These are phyloP conservation scores for Dianthus caryophyllus DNA, from an alignment of 148 eudicot genomes.

Conservation along the genomic window DNA sequence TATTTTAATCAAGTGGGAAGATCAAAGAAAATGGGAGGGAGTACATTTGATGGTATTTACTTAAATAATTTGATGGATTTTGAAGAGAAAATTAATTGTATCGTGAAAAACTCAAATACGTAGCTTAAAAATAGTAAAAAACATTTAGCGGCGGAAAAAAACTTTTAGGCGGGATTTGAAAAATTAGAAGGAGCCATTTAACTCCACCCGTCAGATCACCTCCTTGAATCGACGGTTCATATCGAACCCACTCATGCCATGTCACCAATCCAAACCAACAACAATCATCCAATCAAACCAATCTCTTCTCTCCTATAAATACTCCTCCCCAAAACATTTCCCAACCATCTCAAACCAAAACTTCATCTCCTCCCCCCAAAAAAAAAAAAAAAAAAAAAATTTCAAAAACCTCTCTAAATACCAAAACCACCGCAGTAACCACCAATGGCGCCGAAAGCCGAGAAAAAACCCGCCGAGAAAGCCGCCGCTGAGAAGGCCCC, in stretches of 20 bases:
- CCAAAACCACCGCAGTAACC: neutral
- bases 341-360: neutral
- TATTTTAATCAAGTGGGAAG: no score
- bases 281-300: conserved; percentile 9
- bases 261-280: conserved; percentile 7
- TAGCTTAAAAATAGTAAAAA: no score
- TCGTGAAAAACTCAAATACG: no score
- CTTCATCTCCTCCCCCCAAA: neutral
- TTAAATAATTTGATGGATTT: no score
- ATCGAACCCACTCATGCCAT: neutral
- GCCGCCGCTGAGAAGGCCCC: conserved; percentile 33
- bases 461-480: conserved; percentile 46
- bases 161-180: no score
- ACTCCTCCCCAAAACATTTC: no score
- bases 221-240: no score
- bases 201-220: conserved; percentile 11
- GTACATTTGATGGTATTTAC: no score
- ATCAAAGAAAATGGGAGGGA: no score
- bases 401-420: neutral
- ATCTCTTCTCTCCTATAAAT: conserved; percentile 3
- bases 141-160: no score
- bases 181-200: neutral
- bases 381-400: neutral
- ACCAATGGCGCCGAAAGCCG: conserved; percentile 45
- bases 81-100: no score